A percentile compares a stretch with the other conserved stretches of the same genome.
These are phyloP conservation scores for Paraphaeosphaeria minitans DNA, from an alignment of 2,329 filamentous ascomycete species.

Conservation along the genomic window DNA sequence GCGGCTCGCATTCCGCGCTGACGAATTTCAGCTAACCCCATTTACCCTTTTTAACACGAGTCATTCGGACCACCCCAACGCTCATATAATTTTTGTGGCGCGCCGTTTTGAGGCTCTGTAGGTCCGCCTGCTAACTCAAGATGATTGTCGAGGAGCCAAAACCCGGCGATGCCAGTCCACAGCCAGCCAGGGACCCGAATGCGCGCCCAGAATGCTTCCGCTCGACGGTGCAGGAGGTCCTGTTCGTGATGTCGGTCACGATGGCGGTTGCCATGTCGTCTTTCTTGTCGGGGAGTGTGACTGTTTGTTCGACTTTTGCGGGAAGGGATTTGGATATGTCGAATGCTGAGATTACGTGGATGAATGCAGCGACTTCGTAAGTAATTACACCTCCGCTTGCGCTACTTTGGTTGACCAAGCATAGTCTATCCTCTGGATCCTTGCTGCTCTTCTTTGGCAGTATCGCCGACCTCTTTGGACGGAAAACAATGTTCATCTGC, in stretches of 20 bases:
- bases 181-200: constrained; percentile 37
- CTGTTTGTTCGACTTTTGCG: constrained; percentile 67
- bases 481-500: constrained; percentile 63
- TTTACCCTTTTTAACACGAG: neutral
- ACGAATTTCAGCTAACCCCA: neutral
- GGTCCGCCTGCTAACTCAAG: neutral
- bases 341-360: constrained; percentile 70
- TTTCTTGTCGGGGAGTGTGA: constrained; percentile 63
- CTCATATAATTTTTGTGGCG: neutral
- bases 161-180: constrained; percentile 15
- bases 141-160: constrained; percentile 24
- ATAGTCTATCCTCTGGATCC: constrained; percentile 65
- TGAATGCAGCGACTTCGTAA: constrained; percentile 64
- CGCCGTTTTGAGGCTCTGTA: neutral
- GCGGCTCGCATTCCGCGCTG: constrained; percentile 2
- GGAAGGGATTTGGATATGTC: constrained; percentile 66
- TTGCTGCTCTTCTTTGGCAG: constrained; percentile 71
- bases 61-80: neutral
- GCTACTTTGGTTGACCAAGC: neutral
- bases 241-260: constrained; percentile 70
- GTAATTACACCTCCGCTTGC: constrained; percentile 22
- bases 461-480: constrained; percentile 69
- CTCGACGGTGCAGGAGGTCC: constrained; percentile 65
- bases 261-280: constrained; percentile 68
- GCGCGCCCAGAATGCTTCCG: constrained; percentile 64